These are phyloP conservation scores for Blastocystis sp. DNA, from an alignment of 352 stramenopile genomes.

Conservation along the genomic window DNA sequence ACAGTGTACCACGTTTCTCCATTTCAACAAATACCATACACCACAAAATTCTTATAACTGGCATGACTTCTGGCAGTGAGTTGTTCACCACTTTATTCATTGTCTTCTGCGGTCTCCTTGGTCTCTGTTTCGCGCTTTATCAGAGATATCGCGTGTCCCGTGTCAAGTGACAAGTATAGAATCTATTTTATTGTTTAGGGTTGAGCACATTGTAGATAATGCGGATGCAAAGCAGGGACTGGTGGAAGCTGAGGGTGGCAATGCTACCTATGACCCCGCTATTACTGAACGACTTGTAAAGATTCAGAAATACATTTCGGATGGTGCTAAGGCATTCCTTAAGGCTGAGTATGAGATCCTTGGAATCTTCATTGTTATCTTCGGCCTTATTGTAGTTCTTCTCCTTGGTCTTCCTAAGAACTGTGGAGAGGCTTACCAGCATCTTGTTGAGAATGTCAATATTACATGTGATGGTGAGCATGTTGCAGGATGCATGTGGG, in stretches of 20 bases:
- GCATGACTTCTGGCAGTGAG: not conserved
- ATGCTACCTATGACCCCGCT: not conserved
- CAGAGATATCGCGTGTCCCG: conserved; percentile 10
- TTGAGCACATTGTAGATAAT: conserved; percentile 14
- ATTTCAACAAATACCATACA: not conserved
- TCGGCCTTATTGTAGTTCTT: conserved; percentile 77
- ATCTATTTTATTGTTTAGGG: not conserved
- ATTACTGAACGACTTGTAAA: conserved; percentile 62
- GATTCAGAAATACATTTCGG: conserved; percentile 89
- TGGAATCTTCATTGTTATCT: conserved; percentile 86
- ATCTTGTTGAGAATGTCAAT: conserved; percentile 80
- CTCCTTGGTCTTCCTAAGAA: conserved; percentile 70
- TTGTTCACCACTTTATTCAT: conserved; percentile 18
- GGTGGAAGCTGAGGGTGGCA: conserved; percentile 43
- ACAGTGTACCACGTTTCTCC: not conserved
- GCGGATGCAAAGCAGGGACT: not conserved
- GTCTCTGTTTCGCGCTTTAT: conserved; percentile 36
- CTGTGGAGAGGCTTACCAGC: conserved; percentile 66
- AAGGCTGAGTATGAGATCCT: conserved; percentile 93
- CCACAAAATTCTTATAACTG: not conserved
- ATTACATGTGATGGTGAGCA: conserved; percentile 67
- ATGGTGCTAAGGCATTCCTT: conserved; percentile 93
- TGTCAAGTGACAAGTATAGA: not conserved
- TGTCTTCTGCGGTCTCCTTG: conserved; percentile 2
- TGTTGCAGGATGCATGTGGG: conserved; percentile 40